Evolutionary conservation across 2,329 filamentous ascomycete genomes (phyloP).

Genomic region (Trichoderma simmonsii): DNA sequence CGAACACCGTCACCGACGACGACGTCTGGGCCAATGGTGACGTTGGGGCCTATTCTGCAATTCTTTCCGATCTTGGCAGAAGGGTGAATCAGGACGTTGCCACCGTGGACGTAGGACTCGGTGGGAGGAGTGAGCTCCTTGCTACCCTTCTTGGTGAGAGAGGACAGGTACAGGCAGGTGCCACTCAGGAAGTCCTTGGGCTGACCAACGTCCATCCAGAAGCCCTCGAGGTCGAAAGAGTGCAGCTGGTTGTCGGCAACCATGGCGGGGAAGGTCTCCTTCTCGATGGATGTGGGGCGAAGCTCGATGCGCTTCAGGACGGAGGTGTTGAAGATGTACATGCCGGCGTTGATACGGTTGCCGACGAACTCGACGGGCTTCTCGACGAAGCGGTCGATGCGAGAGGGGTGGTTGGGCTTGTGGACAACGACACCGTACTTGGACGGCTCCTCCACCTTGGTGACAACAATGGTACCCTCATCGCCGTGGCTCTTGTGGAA

Average conservation of each 20-base stretch:
- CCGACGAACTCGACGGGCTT: slow-evolving; percentile 98
- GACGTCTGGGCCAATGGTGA: slow-evolving; percentile 90
- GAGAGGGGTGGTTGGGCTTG: slow-evolving; percentile 84
- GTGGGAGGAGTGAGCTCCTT: slow-evolving; percentile 73
- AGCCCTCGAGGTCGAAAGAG: slow-evolving; percentile 94
- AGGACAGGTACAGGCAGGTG: slow-evolving; percentile 93
- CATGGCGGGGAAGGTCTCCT: slow-evolving; percentile 97
- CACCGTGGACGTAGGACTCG: slow-evolving; percentile 82
- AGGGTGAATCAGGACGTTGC: slow-evolving; percentile 93
- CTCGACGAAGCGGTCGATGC: slow-evolving; percentile 98
- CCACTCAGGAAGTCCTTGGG: slow-evolving; percentile 97
- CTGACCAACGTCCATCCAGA: slow-evolving; percentile 99
- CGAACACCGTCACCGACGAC: slow-evolving; percentile 91
- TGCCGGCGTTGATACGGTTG: slow-evolving; percentile 97
- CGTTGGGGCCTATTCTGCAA: slow-evolving; percentile 96
- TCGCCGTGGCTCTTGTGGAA: slow-evolving; percentile 94
- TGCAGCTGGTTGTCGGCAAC: slow-evolving; percentile 86
- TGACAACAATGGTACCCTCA: slow-evolving; percentile 96
- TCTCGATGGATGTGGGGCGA: slow-evolving; percentile 94
- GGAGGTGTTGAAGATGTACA: slow-evolving; percentile 95
- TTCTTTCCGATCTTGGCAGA: slow-evolving; percentile 96
- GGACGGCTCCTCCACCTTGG: slow-evolving; percentile 97
- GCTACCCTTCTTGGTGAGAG: slow-evolving; percentile 83
- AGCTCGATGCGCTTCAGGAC: slow-evolving; percentile 90
- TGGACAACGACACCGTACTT: slow-evolving; percentile 99